Evolutionary conservation across 1,139 yeast species (phyloP), one percentile per base, ranked within the genome.

Genomic region (Kodamaea alishanica): DNA sequence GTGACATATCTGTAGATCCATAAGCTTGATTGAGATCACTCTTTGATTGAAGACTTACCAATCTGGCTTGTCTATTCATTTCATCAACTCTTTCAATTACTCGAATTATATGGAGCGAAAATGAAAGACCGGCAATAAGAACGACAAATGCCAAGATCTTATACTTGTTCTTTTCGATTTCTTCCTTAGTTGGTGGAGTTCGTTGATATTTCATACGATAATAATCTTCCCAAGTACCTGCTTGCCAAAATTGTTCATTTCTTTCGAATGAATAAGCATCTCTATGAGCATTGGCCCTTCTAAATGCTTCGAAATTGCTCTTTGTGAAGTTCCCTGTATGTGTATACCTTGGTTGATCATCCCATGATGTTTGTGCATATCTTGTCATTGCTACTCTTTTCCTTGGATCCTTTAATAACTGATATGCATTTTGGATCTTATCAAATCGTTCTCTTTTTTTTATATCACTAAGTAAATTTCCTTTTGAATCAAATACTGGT

Each of bases 181-280:
- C 75, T 40, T 75, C 74, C 37, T 44, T 60, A 34, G 71, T 71
- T 15, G 70, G 76, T 9, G 70, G 73, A 2, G 52, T 44, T 11
- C 70, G 46, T 32, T 65, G 55, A 46, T 65, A 65, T 40, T 58
- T 59, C 74, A 70, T 69, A 8, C 58, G 54, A 50, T 71, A 71
- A 50, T 72, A 75, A 50, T 84, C 90, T 45, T 81, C 86, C 90
- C 90, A 84, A 0, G 80, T 79, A 0, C 84, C 84, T 0, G 88
- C 85, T 40, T 64, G 74, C 82, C 84, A 77, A 51, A 79, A 80
- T 22, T 63, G 63, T 39, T 74, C 77, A 48, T 73, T 70, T 30
- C 62, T 55, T 7, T 55, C 49, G 47, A 65, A 68, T 11, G 53
- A 45, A 45, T 66, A 63, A 32, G 59, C 51, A 24, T 39, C 47